Evolutionary conservation across 495 filamentous ascomycete genomes (phyloP).

Genomic region (Xylaria acuta): DNA sequence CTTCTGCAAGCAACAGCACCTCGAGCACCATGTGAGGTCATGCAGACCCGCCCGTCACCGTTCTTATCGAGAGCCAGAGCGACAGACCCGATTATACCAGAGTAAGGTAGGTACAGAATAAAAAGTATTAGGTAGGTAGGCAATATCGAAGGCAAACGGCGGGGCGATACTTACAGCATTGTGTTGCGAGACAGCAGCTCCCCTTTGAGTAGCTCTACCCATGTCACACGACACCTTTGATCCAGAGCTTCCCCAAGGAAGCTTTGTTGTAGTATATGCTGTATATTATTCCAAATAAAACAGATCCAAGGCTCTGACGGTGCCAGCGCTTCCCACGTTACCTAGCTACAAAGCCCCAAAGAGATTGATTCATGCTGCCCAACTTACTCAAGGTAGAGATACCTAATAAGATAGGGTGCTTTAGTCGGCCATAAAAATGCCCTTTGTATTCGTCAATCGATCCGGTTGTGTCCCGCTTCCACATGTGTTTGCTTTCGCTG

Average conservation of each 20-base stretch:
- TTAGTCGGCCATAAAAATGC: not conserved
- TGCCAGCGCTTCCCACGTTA: slow-evolving; percentile 23
- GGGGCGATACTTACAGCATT: slow-evolving; percentile 1
- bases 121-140: not conserved
- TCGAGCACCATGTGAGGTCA: slow-evolving; percentile 23
- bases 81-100: not conserved
- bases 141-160: slow-evolving; percentile 1
- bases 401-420: not conserved
- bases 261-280: slow-evolving; percentile 29
- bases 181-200: slow-evolving; percentile 18
- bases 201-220: slow-evolving; percentile 18
- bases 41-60: slow-evolving; percentile 3
- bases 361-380: not conserved
- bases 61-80: not conserved
- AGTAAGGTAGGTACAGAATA: not conserved
- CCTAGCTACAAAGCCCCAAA: not conserved
- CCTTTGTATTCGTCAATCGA: slow-evolving; percentile 7
- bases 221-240: slow-evolving; percentile 23
- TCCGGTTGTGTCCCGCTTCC: slow-evolving; percentile 1
- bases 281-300: slow-evolving; percentile 24
- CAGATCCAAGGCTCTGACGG: slow-evolving; percentile 31
- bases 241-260: not conserved
- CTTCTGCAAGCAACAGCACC: slow-evolving; percentile 30
- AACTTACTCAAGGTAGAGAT: not conserved
- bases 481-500: slow-evolving; percentile 8